Percentiles rank a stretch among this genome's conserved stretches.
phyloP scores from a whole-genome alignment of 2,329 filamentous ascomycete genomes.

The Scytalidium lignicola region DNA sequence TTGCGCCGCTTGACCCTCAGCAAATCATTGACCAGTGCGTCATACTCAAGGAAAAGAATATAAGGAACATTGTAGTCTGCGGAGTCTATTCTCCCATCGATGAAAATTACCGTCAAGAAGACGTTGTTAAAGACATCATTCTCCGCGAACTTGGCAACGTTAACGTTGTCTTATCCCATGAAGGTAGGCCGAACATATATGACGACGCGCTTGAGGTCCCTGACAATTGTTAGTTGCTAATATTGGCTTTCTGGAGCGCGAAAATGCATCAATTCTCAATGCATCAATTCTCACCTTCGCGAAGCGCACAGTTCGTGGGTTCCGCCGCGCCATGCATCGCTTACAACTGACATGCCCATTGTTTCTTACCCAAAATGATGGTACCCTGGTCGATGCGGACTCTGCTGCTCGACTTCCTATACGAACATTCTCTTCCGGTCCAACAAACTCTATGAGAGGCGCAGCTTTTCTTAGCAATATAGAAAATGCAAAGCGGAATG shows the following conservation, averaged over 20 bases:
- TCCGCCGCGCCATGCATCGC: slow-evolving; percentile 42
- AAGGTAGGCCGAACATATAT: too few relatives aligned
- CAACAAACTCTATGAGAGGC: slow-evolving; percentile 57
- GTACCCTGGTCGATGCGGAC: slow-evolving; percentile 48
- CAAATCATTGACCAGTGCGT: slow-evolving; percentile 7
- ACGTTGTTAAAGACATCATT: slow-evolving; percentile 6
- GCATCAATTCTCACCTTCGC: slow-evolving; percentile 54
- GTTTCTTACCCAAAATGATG: slow-evolving; percentile 58
- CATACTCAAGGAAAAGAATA: slow-evolving; percentile 24
- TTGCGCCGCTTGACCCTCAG: slow-evolving; percentile 9
- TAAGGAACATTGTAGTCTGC: slow-evolving; percentile 42
- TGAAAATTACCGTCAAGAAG: slow-evolving; percentile 40
- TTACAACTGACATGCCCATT: slow-evolving; percentile 48
- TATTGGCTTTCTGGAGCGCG: slow-evolving; percentile 45
- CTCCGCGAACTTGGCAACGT: too few relatives aligned
- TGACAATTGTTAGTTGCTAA: too few relatives aligned
- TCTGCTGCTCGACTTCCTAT: slow-evolving; percentile 50
- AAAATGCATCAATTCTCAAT: slow-evolving; percentile 59
- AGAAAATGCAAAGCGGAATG: slow-evolving; percentile 27
- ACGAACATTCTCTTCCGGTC: slow-evolving; percentile 53
- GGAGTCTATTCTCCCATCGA: slow-evolving; percentile 52
- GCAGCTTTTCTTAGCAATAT: slow-evolving; percentile 49
- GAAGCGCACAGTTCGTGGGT: slow-evolving; percentile 46
- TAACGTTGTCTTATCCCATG: too few relatives aligned
- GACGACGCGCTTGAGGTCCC: too few relatives aligned